A percentile compares a stretch with the other conserved stretches of the same genome.
Evolutionary conservation across 306 rosid species (phyloP).

Genomic region (Glycine soja): DNA sequence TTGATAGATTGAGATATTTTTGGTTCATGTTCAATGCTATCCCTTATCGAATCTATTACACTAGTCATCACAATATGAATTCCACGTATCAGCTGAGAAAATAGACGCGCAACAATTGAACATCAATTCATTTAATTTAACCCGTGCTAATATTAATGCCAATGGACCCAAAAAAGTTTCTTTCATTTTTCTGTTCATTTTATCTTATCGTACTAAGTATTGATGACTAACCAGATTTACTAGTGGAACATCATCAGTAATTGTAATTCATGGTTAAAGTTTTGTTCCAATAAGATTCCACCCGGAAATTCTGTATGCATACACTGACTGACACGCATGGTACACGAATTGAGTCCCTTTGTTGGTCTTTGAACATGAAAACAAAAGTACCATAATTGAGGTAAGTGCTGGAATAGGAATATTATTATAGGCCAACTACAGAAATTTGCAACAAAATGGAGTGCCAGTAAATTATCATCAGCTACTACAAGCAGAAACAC

Average conservation of each 20-base stretch:
- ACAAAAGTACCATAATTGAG: constrained; percentile 37
- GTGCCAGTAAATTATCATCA: constrained; percentile 9
- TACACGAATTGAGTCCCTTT: constrained; percentile 27
- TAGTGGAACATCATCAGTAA: neutral
- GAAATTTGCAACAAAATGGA: constrained; percentile 27
- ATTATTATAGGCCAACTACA: neutral
- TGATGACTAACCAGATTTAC: neutral
- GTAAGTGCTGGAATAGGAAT: neutral
- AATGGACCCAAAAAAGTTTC: constrained; percentile 35
- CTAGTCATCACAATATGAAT: neutral
- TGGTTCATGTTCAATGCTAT: neutral
- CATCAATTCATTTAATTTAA: neutral
- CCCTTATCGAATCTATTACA: neutral
- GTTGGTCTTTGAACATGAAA: constrained; percentile 24
- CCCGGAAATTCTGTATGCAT: constrained; percentile 13
- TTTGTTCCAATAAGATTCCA: neutral
- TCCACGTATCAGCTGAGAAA: neutral
- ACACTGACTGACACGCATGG: constrained; percentile 26
- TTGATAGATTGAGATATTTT: constrained; percentile 32
- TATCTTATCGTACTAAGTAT: neutral
- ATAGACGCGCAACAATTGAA: constrained; percentile 7
- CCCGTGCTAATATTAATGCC: constrained; percentile 17
- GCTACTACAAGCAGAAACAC: constrained; percentile 11
- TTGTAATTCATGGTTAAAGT: neutral
- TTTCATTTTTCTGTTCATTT: neutral